These are phyloP conservation scores for Phytophthora sp. DNA, from an alignment of 352 stramenopile species.

Conservation along the genomic window DNA sequence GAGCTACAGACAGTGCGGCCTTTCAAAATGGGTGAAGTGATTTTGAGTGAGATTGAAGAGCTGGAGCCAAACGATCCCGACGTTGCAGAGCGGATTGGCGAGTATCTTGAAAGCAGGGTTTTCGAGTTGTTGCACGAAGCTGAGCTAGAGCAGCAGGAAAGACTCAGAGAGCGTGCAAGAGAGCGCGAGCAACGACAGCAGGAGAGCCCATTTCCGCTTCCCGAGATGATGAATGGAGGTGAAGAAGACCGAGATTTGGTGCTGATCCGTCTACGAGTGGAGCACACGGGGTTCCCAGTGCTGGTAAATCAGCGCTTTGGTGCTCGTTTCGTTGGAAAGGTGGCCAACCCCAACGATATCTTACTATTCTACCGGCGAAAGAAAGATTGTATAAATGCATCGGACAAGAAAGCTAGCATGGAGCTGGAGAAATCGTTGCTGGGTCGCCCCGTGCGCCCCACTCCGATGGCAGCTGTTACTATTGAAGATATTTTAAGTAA, in stretches of 20 bases:
- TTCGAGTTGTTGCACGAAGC: conserved; percentile 72
- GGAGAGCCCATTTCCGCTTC: conserved; percentile 37
- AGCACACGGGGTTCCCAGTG: conserved; percentile 90
- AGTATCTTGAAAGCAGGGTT: conserved; percentile 72
- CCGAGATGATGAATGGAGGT: conserved; percentile 5
- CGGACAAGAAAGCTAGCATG: conserved; percentile 47
- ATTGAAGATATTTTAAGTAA: conserved; percentile 82
- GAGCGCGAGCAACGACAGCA: conserved; percentile 36
- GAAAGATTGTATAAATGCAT: conserved; percentile 52
- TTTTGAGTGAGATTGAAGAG: conserved; percentile 83
- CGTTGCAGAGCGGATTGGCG: conserved; percentile 70
- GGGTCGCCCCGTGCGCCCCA: conserved; percentile 58
- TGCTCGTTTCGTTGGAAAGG: conserved; percentile 80
- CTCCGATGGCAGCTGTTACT: conserved; percentile 66
- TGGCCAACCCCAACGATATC: conserved; percentile 91
- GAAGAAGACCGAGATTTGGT: conserved; percentile 56
- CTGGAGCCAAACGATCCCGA: conserved; percentile 93
- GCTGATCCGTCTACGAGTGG: conserved; percentile 86
- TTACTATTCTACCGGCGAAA: conserved; percentile 83
- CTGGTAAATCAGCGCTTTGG: conserved; percentile 91
- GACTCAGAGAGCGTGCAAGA: conserved; percentile 13
- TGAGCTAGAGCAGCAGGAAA: conserved; percentile 44
- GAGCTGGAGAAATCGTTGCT: conserved; percentile 41
- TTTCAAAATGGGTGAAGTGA: conserved; percentile 94
- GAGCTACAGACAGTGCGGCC: conserved; percentile 91